These are phyloP conservation scores for Bipolaris victoriae DNA, from an alignment of 2,329 filamentous ascomycete species.

Conservation along the genomic window DNA sequence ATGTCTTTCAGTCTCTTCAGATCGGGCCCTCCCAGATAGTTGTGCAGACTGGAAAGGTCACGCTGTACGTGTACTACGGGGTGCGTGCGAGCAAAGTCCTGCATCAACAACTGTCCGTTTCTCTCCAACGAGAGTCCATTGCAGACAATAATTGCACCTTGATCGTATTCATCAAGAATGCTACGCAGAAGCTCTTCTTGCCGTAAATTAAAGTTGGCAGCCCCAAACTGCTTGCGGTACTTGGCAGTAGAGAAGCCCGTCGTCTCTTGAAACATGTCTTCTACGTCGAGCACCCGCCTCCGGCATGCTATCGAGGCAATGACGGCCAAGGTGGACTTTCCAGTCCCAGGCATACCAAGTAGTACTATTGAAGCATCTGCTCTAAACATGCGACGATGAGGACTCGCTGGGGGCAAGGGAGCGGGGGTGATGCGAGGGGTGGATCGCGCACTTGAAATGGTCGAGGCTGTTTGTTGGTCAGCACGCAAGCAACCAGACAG, in stretches of 20 bases:
- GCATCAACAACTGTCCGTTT: conserved; percentile 64
- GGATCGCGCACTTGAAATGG: conserved; percentile 35
- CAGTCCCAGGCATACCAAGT: conserved; percentile 74
- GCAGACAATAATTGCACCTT: conserved; percentile 72
- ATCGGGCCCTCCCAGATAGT: conserved; percentile 63
- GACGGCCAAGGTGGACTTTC: conserved; percentile 76
- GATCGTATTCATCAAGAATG: conserved; percentile 64
- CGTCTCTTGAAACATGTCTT: conserved; percentile 69
- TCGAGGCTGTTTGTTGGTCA: conserved; percentile 24
- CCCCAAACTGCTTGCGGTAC: conserved; percentile 69
- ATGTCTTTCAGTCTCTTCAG: conserved; percentile 64
- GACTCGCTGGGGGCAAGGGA: conserved; percentile 20
- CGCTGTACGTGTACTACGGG: conserved; percentile 74
- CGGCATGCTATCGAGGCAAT: conserved; percentile 75
- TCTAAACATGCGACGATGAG: conserved; percentile 55
- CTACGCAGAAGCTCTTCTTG: conserved; percentile 68
- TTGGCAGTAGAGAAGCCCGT: conserved; percentile 66
- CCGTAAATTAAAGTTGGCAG: conserved; percentile 66
- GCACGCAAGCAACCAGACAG: conserved; percentile 3
- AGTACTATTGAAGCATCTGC: conserved; percentile 73
- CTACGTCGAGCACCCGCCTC: conserved; percentile 71
- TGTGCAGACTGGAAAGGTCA: conserved; percentile 68
- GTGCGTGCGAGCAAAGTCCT: conserved; percentile 67
- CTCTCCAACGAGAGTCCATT: conserved; percentile 72
- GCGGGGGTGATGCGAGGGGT: conserved; percentile 38